These are phyloP conservation scores for Suillus weaverae DNA, from an alignment of 768 basidiomycete genomes.

Conservation along the genomic window DNA sequence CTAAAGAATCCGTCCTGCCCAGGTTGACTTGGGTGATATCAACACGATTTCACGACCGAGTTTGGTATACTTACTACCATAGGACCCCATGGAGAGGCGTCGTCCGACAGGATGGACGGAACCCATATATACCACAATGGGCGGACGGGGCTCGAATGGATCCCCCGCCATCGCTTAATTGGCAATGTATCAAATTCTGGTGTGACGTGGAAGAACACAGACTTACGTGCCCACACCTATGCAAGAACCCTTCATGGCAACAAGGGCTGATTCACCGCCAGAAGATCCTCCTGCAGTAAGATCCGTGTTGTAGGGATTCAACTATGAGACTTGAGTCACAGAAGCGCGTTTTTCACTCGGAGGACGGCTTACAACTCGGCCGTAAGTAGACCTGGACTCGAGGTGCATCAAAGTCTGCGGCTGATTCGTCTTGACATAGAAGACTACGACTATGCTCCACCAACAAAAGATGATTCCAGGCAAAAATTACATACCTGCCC, in stretches of 20 bases:
- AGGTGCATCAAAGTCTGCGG: constrained; percentile 45
- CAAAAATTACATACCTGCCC: constrained; percentile 35
- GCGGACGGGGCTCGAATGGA: constrained; percentile 40
- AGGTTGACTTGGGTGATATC: constrained; percentile 14
- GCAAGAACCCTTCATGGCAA: constrained; percentile 46
- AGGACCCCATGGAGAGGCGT: constrained; percentile 21
- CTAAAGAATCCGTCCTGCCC: constrained; percentile 36
- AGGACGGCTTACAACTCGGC: constrained; percentile 25
- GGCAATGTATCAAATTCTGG: not conserved
- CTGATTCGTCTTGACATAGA: constrained; percentile 46
- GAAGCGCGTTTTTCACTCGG: not conserved
- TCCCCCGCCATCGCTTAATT: constrained; percentile 32
- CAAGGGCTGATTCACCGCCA: constrained; percentile 50
- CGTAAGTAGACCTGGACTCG: constrained; percentile 34
- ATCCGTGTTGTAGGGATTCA: constrained; percentile 45
- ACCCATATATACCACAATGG: constrained; percentile 40
- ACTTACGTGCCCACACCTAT: constrained; percentile 43
- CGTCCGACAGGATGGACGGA: constrained; percentile 39
- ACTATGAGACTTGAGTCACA: constrained; percentile 17
- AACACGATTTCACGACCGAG: constrained; percentile 11
- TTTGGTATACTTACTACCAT: constrained; percentile 20
- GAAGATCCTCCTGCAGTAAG: constrained; percentile 52
- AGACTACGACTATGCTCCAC: constrained; percentile 28
- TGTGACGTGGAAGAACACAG: constrained; percentile 10
- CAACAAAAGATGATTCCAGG: constrained; percentile 1